Evolutionary conservation across 441 rosid species (phyloP), one percentile per base, ranked within the genome.

Genomic region (Geranium incanum): DNA sequence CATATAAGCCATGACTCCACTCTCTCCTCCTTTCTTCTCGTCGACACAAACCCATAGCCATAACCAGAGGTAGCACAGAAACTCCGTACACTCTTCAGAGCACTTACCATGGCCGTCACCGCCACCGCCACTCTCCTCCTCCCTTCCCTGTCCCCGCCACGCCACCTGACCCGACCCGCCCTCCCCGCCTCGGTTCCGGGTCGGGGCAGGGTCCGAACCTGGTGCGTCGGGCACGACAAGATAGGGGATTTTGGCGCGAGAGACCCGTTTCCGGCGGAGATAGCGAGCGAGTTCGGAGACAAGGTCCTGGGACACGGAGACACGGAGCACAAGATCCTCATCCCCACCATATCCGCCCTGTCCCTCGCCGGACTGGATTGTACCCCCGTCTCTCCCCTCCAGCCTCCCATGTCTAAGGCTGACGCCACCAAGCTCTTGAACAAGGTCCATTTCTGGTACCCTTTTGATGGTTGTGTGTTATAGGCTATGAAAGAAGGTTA

Each of bases 181-280:
- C 36, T 21, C 37, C 67, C n/a, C 37, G 3, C 74, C 59, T 65
- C 74, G 18, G 6, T 63, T 36, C 66, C 8, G 62, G n/a, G 75
- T 70, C 75, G 43, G 68, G 68, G 41, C 59, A 67, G 67, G 65
- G 70, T 79, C 67, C 75, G 76, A 70, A 80, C 55, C 59, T 73
- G 66, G 21, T 86, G 87, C 7, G 1, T 70, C 70, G 88, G 77
- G 6, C 6, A 62, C 45, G 96, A 88, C 76, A 4, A 71, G 67
- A 66, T 86, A 60, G 97, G 96, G 1, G 98, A 93, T 72, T 91
- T 89, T 52, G 97, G 98, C 11, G 95, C 89, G 8, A 83, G 97
- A 43, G 97, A 91, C 84, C 98, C 96, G 3, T 91, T 88, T 68
- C 95, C 98, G 28, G 89, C 78, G 50, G 98, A 93, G 78, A 4